Conservation (phyloP, 768 basidiomycete species). For the Rhizopogon vesiculosus region DNA sequence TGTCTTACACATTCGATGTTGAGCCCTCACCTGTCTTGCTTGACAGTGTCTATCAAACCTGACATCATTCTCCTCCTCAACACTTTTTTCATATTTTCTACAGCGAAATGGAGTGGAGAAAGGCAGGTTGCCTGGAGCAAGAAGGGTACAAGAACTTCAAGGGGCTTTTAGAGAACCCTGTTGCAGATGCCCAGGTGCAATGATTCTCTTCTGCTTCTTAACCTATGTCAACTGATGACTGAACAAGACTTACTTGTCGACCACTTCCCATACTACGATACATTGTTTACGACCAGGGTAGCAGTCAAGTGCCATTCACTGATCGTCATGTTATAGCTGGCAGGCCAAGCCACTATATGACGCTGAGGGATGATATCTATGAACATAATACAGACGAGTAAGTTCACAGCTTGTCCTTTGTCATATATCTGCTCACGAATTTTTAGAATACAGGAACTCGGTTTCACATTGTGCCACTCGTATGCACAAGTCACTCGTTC, state of each 20-base stretch:
- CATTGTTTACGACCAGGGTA: constrained; percentile 96
- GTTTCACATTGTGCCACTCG: no score
- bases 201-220: neutral
- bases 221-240: neutral
- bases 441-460: no score
- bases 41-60: no score
- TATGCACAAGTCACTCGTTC: no score
- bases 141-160: constrained; percentile 99
- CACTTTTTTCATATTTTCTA: constrained; percentile 99
- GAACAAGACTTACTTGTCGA: constrained; percentile 86
- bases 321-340: no score
- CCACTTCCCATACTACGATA: constrained; percentile 96
- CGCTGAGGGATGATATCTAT: no score
- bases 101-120: constrained; percentile 95
- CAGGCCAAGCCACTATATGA: no score
- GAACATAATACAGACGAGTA: no score
- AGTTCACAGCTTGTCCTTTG: no score
- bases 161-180: constrained; percentile 82
- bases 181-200: constrained; percentile 81
- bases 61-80: constrained; percentile 96
- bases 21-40: constrained; percentile 91
- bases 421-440: no score
- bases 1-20: constrained; percentile 95
- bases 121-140: constrained; percentile 97
- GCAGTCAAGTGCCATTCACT: constrained; percentile 97